phyloP scores from a whole-genome alignment of 148 eudicot genomes.

The Silene uniflora region DNA sequence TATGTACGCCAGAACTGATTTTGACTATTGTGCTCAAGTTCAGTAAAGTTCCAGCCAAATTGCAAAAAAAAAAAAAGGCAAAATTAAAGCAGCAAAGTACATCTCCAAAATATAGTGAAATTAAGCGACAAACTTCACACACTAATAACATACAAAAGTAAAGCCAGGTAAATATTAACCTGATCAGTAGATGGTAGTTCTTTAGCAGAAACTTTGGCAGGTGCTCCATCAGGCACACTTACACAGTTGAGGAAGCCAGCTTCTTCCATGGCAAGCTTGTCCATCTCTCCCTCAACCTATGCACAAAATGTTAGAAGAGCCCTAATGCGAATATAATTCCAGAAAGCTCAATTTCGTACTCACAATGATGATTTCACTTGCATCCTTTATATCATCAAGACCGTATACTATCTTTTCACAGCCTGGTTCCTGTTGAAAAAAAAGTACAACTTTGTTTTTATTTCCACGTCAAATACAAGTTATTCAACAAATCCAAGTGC shows the following conservation, averaged over 20 bases:
- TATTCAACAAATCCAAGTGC: too few relatives aligned
- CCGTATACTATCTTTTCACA: conserved; percentile 82
- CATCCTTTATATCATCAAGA: conserved; percentile 74
- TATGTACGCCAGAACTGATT: too few relatives aligned
- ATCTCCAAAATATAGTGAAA: not conserved
- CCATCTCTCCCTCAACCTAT: conserved; percentile 99
- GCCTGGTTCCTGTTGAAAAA: conserved; percentile 58
- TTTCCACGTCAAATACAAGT: not conserved
- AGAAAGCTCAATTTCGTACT: conserved; percentile 26
- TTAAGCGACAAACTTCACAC: not conserved
- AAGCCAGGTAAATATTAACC: conserved; percentile 35
- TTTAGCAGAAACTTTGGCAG: conserved; percentile 60
- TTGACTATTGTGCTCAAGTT: too few relatives aligned
- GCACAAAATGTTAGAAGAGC: conserved; percentile 11
- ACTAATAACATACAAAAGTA: not conserved
- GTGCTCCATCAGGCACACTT: conserved; percentile 98
- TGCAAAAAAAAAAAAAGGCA: too few relatives aligned
- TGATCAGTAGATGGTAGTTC: conserved; percentile 68
- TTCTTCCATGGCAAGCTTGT: conserved; percentile 98
- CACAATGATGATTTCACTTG: conserved; percentile 69
- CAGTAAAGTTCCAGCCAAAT: too few relatives aligned
- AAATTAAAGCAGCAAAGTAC: not conserved
- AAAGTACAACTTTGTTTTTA: not conserved
- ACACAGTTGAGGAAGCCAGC: conserved; percentile 92
- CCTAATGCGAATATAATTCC: not conserved